Percentiles rank a stretch among this genome's conserved stretches.
These are phyloP conservation scores for Pythium insidiosum DNA, from an alignment of 352 stramenopile genomes.

Conservation along the genomic window DNA sequence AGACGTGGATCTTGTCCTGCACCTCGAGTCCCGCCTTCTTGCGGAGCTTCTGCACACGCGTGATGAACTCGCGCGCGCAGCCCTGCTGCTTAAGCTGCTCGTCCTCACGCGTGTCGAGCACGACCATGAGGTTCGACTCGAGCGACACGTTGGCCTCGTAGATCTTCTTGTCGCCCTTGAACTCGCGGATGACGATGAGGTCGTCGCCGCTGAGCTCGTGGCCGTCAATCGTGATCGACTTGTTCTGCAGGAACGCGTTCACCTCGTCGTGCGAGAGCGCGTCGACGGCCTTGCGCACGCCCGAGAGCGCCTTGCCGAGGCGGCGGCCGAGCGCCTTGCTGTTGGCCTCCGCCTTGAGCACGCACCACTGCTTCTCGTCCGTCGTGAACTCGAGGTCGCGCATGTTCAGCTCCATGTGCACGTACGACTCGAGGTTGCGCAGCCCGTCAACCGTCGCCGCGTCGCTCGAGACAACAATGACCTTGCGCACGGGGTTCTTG, in stretches of 20 bases:
- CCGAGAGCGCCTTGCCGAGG: slow-evolving; percentile 95
- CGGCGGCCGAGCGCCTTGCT: slow-evolving; percentile 93
- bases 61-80: slow-evolving; percentile 95
- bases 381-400: slow-evolving; percentile 86
- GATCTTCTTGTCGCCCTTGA: slow-evolving; percentile 89
- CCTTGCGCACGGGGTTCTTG: slow-evolving; percentile 95
- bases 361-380: slow-evolving; percentile 90
- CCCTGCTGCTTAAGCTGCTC: slow-evolving; percentile 92
- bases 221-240: slow-evolving; percentile 78
- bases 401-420: slow-evolving; percentile 98
- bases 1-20: slow-evolving; percentile 95
- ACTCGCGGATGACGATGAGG: slow-evolving; percentile 91
- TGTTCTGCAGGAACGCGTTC: slow-evolving; percentile 50
- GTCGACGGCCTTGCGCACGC: slow-evolving; percentile 81
- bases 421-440: slow-evolving; percentile 87
- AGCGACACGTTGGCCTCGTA: slow-evolving; percentile 87
- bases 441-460: slow-evolving; percentile 68
- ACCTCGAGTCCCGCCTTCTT: slow-evolving; percentile 95
- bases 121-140: slow-evolving; percentile 91
- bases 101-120: slow-evolving; percentile 94
- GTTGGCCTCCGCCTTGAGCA: slow-evolving; percentile 92
- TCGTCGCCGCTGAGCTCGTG: slow-evolving; percentile 86
- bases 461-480: slow-evolving; percentile 93
- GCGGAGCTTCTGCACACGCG: slow-evolving; percentile 97
- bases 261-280: slow-evolving; percentile 68